A percentile compares a stretch with the other conserved stretches of the same genome.
These are phyloP conservation scores for Marsdenia floribunda DNA, from an alignment of 257 asterid genomes.

Conservation along the genomic window DNA sequence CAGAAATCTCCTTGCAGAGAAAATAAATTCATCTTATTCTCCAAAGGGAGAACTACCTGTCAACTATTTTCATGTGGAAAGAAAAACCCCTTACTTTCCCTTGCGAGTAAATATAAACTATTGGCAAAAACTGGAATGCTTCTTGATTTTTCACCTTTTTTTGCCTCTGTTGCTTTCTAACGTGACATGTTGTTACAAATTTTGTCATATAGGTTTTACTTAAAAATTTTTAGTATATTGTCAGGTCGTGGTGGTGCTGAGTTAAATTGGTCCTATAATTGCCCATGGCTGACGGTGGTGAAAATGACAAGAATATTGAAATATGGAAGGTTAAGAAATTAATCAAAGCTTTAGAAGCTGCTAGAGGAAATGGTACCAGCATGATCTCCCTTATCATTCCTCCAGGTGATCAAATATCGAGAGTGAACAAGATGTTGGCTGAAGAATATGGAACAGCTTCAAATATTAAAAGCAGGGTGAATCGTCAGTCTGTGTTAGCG, in stretches of 20 bases:
- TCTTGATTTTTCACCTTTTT: neutral
- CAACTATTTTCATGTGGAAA: neutral
- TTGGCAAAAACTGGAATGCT: neutral
- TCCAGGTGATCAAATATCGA: slow-evolving; percentile 45
- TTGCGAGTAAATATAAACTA: neutral
- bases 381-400: slow-evolving; percentile 49
- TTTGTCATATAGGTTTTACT: neutral
- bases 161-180: neutral
- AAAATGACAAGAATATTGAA: slow-evolving; percentile 42
- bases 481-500: slow-evolving; percentile 41
- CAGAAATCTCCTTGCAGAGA: too few species aligned
- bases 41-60: too few species aligned
- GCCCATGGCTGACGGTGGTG: slow-evolving; percentile 34
- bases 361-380: slow-evolving; percentile 49
- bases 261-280: neutral
- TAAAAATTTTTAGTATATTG: neutral
- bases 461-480: slow-evolving; percentile 42
- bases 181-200: neutral
- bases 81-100: neutral
- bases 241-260: slow-evolving; percentile 15
- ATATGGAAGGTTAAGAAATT: slow-evolving; percentile 47
- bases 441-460: slow-evolving; percentile 49
- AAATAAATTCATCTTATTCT: too few species aligned
- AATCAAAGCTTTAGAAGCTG: slow-evolving; percentile 40
- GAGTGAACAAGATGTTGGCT: slow-evolving; percentile 39